A percentile compares a stretch with the other conserved stretches of the same genome.
These are phyloP conservation scores for Fusarium albidum DNA, from an alignment of 2,329 filamentous ascomycete species.

Conservation along the genomic window DNA sequence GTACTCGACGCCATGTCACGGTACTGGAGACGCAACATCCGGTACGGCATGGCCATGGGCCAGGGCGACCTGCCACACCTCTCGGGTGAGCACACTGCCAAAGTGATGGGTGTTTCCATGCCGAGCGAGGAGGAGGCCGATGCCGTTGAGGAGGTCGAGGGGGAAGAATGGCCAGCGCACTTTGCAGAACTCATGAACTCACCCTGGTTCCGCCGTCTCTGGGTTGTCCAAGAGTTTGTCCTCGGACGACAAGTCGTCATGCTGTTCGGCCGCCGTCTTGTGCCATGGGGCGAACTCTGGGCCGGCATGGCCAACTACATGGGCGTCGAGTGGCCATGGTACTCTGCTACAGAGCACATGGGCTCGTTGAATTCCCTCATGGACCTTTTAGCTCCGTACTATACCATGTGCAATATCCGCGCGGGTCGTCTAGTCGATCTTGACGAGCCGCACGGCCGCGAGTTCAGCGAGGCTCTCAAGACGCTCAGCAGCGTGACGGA, in stretches of 20 bases:
- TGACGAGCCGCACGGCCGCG: background rate
- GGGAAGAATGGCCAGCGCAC: background rate
- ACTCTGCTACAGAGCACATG: accelerated
- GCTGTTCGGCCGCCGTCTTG: slow-evolving; percentile 1
- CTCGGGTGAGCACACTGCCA: background rate
- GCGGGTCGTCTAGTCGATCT: background rate
- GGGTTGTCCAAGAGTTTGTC: slow-evolving; percentile 23
- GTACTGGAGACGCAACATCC: slow-evolving; percentile 13
- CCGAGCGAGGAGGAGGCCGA: slow-evolving; percentile 1
- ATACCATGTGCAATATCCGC: background rate
- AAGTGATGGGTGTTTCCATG: background rate
- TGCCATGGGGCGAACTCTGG: slow-evolving; percentile 9
- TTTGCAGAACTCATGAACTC: background rate
- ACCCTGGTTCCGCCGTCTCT: slow-evolving; percentile 18
- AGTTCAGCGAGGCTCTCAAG: background rate
- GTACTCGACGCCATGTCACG: background rate
- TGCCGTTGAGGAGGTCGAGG: background rate
- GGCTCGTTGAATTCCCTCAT: accelerated
- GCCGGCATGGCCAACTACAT: background rate
- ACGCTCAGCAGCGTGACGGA: background rate
- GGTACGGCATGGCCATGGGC: background rate
- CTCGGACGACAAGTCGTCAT: slow-evolving; percentile 8
- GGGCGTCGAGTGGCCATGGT: background rate
- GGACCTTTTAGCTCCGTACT: background rate
- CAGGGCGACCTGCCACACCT: background rate